These are phyloP conservation scores for Penicillium verrucosum DNA, from an alignment of 2,329 filamentous ascomycete species.

Conservation along the genomic window DNA sequence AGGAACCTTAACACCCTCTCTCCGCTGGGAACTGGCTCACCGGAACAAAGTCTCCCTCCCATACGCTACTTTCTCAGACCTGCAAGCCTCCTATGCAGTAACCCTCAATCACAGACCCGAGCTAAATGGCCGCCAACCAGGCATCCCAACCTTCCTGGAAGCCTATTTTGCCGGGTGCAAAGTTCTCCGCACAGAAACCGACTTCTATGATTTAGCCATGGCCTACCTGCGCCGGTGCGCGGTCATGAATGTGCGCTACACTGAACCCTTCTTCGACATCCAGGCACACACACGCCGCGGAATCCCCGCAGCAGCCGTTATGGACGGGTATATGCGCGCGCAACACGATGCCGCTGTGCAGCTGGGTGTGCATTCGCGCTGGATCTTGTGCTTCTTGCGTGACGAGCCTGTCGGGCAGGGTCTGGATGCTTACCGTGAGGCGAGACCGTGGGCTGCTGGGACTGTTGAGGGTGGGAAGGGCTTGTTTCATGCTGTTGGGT, in stretches of 20 bases:
- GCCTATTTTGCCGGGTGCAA: constrained; percentile 28
- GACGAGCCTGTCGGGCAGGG: constrained; percentile 42
- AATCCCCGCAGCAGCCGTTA: constrained; percentile 29
- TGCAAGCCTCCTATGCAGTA: constrained; percentile 35
- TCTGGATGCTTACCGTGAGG: constrained; percentile 38
- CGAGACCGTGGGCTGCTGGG: constrained; percentile 35
- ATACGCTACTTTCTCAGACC: constrained; percentile 32
- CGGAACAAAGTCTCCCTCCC: constrained; percentile 37
- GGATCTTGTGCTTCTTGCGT: constrained; percentile 46
- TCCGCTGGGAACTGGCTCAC: constrained; percentile 44
- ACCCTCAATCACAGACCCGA: constrained; percentile 40
- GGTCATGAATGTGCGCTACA: constrained; percentile 41
- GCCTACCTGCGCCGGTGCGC: constrained; percentile 34
- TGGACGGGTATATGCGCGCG: constrained; percentile 38
- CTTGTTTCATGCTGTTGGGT: constrained; percentile 47
- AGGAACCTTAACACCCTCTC: constrained; percentile 43
- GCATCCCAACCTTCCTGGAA: constrained; percentile 33
- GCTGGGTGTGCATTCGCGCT: constrained; percentile 33
- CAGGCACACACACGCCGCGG: constrained; percentile 44
- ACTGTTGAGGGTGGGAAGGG: constrained; percentile 30
- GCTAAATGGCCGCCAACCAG: constrained; percentile 33
- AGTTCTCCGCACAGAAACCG: constrained; percentile 31
- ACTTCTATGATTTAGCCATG: constrained; percentile 44
- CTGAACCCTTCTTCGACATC: constrained; percentile 45
- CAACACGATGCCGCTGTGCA: constrained; percentile 27